Evolutionary conservation across 768 basidiomycete species (phyloP).

Genomic region (Macrolepiota fuliginosa): DNA sequence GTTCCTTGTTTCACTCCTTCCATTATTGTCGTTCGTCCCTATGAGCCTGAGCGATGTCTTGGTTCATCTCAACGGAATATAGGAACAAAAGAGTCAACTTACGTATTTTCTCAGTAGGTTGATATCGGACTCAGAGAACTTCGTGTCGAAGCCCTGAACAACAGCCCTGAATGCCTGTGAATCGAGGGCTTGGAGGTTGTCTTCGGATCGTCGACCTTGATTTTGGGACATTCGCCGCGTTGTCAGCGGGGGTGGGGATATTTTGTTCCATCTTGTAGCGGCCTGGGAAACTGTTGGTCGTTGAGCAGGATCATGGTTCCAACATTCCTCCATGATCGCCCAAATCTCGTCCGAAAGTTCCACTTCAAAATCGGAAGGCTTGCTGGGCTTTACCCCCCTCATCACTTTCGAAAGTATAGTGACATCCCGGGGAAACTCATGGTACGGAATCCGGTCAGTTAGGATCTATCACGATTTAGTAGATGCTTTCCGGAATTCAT

Average conservation of each 20-base stretch:
- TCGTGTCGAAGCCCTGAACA: not conserved
- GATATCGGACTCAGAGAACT: not conserved
- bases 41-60: not conserved
- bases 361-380: constrained; percentile 1
- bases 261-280: not conserved
- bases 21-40: not conserved
- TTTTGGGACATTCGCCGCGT: not conserved
- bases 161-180: not conserved
- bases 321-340: constrained; percentile 23
- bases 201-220: too few species aligned
- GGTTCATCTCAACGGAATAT: not conserved
- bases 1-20: too few species aligned
- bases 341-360: constrained; percentile 20
- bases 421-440: constrained; percentile 14
- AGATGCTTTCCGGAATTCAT: not conserved
- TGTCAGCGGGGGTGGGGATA: not conserved
- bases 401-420: constrained; percentile 13
- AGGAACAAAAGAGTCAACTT: not conserved
- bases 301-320: constrained; percentile 17
- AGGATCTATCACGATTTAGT: not conserved
- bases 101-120: not conserved
- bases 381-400: not conserved
- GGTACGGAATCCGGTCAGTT: constrained; percentile 19
- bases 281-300: constrained; percentile 17
- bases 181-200: not conserved